These are phyloP conservation scores for Yarrowia keelungensis DNA, from an alignment of 805 yeast species.

Conservation along the genomic window DNA sequence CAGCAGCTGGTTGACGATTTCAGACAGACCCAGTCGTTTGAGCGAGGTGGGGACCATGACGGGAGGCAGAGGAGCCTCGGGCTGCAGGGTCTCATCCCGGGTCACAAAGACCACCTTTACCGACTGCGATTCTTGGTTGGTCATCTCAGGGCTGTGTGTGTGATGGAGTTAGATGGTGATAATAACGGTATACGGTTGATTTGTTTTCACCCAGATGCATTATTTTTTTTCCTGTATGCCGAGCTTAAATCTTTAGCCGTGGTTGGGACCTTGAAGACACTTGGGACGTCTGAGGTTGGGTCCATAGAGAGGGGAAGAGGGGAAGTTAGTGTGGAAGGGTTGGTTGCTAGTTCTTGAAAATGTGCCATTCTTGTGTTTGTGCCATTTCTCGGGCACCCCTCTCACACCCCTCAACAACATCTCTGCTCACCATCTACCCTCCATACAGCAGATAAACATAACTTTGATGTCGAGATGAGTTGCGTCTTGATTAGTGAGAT, in stretches of 20 bases:
- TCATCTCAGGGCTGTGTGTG: constrained; percentile 2
- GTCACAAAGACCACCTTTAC: constrained; percentile 79
- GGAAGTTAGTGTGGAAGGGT: neutral
- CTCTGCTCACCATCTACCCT: neutral
- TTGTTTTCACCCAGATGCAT: constrained; percentile 29
- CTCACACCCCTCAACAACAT: neutral
- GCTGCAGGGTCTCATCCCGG: constrained; percentile 72
- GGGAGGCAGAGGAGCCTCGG: constrained; percentile 73
- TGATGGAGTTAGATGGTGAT: constrained; percentile 17
- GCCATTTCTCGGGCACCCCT: no score
- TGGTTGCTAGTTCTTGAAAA: no score
- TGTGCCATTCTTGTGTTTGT: no score
- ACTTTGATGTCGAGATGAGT: constrained; percentile 17
- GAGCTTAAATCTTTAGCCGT: constrained; percentile 29
- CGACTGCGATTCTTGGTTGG: constrained; percentile 52
- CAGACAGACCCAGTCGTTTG: constrained; percentile 91
- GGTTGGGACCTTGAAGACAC: neutral
- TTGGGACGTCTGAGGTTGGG: constrained; percentile 1
- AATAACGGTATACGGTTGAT: constrained; percentile 2
- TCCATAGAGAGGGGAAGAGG: constrained; percentile 15
- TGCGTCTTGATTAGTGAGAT: neutral
- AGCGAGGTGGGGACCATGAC: constrained; percentile 83
- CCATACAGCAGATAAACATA: constrained; percentile 12
- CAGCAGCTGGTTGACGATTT: constrained; percentile 90
- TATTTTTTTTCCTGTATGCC: constrained; percentile 37